Evolutionary conservation across 2,329 filamentous ascomycete species (phyloP).

Genomic region (Fusarium mexicanum): DNA sequence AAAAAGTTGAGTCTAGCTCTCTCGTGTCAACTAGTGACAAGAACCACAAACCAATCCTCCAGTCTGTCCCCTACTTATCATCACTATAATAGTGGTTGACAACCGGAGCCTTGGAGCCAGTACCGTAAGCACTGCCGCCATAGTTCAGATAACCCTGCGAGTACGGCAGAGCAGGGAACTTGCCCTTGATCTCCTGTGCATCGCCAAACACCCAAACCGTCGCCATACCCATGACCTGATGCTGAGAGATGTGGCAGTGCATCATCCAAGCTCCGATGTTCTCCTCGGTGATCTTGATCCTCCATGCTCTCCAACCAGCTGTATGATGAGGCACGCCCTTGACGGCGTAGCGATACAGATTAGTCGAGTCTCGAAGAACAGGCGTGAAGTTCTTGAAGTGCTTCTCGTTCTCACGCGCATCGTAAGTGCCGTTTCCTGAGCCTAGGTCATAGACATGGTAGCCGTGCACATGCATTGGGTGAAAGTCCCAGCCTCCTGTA

Average conservation of each 20-base stretch:
- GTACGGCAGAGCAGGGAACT: slow-evolving; percentile 44
- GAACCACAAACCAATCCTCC: neutral
- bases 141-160: slow-evolving; percentile 55
- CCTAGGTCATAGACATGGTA: slow-evolving; percentile 25
- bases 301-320: slow-evolving; percentile 70
- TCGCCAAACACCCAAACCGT: slow-evolving; percentile 43
- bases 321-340: slow-evolving; percentile 52
- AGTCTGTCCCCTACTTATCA: neutral
- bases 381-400: slow-evolving; percentile 24
- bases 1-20: neutral
- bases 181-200: slow-evolving; percentile 23
- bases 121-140: slow-evolving; percentile 58
- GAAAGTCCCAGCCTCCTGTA: slow-evolving; percentile 43
- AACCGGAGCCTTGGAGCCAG: slow-evolving; percentile 21
- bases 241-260: slow-evolving; percentile 67
- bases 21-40: neutral
- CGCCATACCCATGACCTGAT: slow-evolving; percentile 64
- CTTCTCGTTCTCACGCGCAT: slow-evolving; percentile 7
- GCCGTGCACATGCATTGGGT: slow-evolving; percentile 24
- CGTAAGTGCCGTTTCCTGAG: slow-evolving; percentile 18
- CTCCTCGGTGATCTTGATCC: slow-evolving; percentile 53
- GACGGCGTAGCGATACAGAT: slow-evolving; percentile 63
- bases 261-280: slow-evolving; percentile 70
- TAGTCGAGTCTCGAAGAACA: slow-evolving; percentile 33
- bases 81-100: slow-evolving; percentile 23